phyloP scores from a whole-genome alignment of 2,329 filamentous ascomycete species.

The Tolypocladium tropicale region DNA sequence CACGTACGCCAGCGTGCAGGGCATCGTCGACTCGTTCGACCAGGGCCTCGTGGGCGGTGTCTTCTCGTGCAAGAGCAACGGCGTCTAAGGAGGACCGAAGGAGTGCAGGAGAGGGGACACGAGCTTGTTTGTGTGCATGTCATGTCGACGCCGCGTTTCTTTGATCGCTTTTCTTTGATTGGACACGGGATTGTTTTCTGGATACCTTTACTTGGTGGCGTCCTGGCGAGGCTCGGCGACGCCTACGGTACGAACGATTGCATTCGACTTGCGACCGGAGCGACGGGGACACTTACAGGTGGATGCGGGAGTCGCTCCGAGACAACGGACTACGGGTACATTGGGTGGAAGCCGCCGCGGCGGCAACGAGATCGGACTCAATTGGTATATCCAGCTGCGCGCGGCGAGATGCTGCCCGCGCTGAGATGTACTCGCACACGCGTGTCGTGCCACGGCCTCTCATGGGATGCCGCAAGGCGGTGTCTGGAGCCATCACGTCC shows the following conservation, averaged over 20 bases:
- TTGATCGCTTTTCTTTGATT: background rate
- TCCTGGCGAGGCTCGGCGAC: background rate
- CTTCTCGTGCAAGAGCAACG: slow-evolving; percentile 66
- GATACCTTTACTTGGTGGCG: background rate
- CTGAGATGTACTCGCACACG: slow-evolving; percentile 1
- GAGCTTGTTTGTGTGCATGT: background rate
- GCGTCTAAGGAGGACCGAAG: slow-evolving; percentile 30
- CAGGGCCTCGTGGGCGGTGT: slow-evolving; percentile 54
- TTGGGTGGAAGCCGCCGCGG: too few species aligned
- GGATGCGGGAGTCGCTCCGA: background rate
- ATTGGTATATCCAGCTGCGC: slow-evolving; percentile 1
- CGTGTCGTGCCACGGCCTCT: background rate
- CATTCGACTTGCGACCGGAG: background rate
- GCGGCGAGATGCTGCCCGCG: background rate
- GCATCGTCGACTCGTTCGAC: slow-evolving; percentile 64
- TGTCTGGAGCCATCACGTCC: background rate
- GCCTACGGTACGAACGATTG: background rate
- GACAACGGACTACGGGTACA: background rate
- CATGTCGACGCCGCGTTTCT: background rate
- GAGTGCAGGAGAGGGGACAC: background rate
- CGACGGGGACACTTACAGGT: background rate
- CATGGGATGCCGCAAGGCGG: slow-evolving; percentile 1
- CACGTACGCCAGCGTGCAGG: slow-evolving; percentile 69
- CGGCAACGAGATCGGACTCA: background rate
- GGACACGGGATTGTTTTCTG: background rate